Base-by-base conservation (phyloP, 2,329 filamentous ascomycete species). In the Phialemoniopsis sp. region DNA sequence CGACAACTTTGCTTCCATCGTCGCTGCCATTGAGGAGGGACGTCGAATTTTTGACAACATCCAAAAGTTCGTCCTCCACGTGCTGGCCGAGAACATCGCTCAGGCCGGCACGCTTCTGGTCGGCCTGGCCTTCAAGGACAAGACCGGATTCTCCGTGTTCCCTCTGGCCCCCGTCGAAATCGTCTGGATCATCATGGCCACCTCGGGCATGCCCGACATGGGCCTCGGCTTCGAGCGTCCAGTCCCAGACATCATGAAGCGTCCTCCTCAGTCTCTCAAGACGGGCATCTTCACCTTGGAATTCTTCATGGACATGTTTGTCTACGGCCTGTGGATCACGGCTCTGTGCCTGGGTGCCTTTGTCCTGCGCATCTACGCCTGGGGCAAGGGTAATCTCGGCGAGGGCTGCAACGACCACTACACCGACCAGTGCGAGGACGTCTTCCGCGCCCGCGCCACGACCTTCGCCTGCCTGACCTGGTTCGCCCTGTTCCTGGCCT, bases 131-230 rank as follows among this genome's bases (percentile, higher is more conserved):
- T 84, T 85, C 64, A 83, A 84, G 57, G 80, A 85, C 50, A 46
- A 56, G 7, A 63, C 64, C 28, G 63, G 68, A 5, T 64, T 81
- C 29, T 84, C 79, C 1, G 80, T 84, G 8, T 85, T 83, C 53
- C 80, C 80, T 0, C 69, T 85, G 8, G 67, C 78, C 0, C 80
- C 80, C 0, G 76, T 85, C n/a, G 76, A 85, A 46, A 82, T 85
- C 43, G 66, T 85, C 32, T 85, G 80, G 81, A 76, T 85, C 45
- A 84, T 84, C 53, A 84, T 85, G 80, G 71, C 84, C 42, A 85
- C 81, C 2, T 82, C 77, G 34, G 76, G 73, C 26, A 66, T 84
- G 46, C 80, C 80, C 4, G 81, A 83, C 46, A 83, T 85, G 75
- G 81, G 81, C 39, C 65, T 85, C 5, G 80, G 81, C 9, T 78